These are phyloP conservation scores for Mycena filopes DNA, from an alignment of 768 basidiomycete species.

Conservation along the genomic window DNA sequence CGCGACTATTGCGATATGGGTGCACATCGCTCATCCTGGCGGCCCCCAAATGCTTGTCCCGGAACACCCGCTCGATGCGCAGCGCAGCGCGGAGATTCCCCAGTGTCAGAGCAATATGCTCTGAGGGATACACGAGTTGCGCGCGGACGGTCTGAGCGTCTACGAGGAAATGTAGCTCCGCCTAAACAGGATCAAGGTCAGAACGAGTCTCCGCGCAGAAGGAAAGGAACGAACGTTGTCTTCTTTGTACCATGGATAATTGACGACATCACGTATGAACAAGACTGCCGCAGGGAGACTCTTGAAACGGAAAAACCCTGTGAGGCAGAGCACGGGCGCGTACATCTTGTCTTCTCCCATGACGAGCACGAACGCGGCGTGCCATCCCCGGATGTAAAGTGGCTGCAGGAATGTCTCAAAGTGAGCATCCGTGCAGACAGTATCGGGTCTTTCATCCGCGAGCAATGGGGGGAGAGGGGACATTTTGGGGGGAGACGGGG, in stretches of 20 bases:
- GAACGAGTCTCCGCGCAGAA: not conserved
- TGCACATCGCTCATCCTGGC: constrained; percentile 23
- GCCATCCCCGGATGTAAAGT: constrained; percentile 27
- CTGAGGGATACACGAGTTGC: constrained; percentile 24
- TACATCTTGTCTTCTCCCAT: constrained; percentile 17
- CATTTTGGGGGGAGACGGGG: not conserved
- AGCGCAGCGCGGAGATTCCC: constrained; percentile 17
- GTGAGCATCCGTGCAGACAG: constrained; percentile 13
- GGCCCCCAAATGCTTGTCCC: constrained; percentile 5
- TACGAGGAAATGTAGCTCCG: constrained; percentile 26
- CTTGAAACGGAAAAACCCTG: constrained; percentile 26
- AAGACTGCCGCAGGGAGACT: constrained; percentile 3
- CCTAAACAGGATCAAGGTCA: not conserved
- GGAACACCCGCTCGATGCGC: constrained; percentile 24
- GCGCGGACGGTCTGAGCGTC: constrained; percentile 28
- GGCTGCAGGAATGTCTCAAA: constrained; percentile 19
- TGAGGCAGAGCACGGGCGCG: constrained; percentile 10
- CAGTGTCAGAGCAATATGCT: constrained; percentile 10
- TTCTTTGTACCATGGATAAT: constrained; percentile 18
- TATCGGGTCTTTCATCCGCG: not conserved
- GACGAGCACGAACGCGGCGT: constrained; percentile 21
- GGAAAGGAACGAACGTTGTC: constrained; percentile 13
- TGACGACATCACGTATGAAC: constrained; percentile 21
- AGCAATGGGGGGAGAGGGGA: constrained; percentile 1
- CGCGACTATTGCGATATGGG: constrained; percentile 12